Conservation (phyloP, 441 rosid species). For the Rhodomyrtus psidioides region DNA sequence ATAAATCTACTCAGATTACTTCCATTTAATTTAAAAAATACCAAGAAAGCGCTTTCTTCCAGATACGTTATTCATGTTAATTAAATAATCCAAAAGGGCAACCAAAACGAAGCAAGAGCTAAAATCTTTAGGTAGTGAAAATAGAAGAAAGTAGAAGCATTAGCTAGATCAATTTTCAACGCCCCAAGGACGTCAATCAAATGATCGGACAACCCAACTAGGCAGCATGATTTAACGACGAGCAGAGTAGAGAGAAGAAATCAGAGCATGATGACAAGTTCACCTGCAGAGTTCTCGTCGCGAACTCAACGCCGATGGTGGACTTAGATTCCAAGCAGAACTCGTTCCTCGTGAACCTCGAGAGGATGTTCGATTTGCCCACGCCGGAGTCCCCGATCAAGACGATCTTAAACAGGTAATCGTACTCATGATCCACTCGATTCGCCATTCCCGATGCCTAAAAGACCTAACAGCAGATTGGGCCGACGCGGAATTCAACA, state of each 20-base stretch:
- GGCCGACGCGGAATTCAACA: background rate
- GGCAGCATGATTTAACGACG: background rate
- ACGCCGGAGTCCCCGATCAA: constrained; percentile 96
- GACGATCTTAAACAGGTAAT: constrained; percentile 93
- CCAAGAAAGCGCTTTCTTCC: background rate
- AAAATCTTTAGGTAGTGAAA: background rate
- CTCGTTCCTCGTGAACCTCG: constrained; percentile 85
- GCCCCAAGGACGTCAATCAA: background rate
- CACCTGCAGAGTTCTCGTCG: constrained; percentile 89
- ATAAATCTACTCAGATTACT: background rate
- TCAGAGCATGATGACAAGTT: background rate
- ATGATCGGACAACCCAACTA: background rate
- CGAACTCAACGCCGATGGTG: constrained; percentile 94
- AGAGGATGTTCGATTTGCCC: constrained; percentile 92
- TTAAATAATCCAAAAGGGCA: background rate
- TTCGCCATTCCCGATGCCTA: constrained; percentile 35
- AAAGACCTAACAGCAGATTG: background rate
- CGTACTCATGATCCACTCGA: constrained; percentile 86
- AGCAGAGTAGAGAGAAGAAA: background rate
- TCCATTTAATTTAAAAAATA: background rate
- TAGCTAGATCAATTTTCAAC: background rate
- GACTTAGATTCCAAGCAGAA: constrained; percentile 94
- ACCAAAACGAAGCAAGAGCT: background rate
- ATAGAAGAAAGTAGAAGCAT: background rate
- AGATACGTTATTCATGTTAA: background rate